These are phyloP conservation scores for Meripilus lineatus DNA, from an alignment of 1,284 basidiomycete species.

Conservation along the genomic window DNA sequence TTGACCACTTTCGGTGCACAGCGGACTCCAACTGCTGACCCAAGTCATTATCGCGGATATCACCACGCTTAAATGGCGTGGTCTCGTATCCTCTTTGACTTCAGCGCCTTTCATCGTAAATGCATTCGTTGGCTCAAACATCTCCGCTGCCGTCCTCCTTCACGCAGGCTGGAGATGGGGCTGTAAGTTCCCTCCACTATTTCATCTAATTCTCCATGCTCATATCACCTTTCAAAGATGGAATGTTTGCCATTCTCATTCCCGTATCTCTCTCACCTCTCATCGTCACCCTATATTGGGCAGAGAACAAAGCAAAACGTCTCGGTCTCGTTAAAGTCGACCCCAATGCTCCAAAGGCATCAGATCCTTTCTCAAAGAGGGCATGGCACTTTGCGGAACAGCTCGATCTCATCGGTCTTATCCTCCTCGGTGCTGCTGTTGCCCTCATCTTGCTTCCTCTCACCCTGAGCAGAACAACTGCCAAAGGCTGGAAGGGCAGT, in stretches of 20 bases:
- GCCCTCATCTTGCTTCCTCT: slow-evolving; percentile 57
- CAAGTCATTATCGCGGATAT: slow-evolving; percentile 78
- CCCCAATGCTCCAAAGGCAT: slow-evolving; percentile 1
- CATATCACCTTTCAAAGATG: slow-evolving; percentile 37
- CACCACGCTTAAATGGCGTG: slow-evolving; percentile 76
- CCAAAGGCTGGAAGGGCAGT: slow-evolving; percentile 33
- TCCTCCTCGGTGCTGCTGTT: slow-evolving; percentile 49
- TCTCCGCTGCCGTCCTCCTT: slow-evolving; percentile 53
- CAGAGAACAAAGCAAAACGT: slow-evolving; percentile 57
- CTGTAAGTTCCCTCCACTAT: slow-evolving; percentile 32
- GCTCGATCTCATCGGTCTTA: slow-evolving; percentile 58
- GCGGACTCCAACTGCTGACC: slow-evolving; percentile 68
- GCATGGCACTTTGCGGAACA: slow-evolving; percentile 34
- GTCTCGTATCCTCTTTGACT: slow-evolving; percentile 60
- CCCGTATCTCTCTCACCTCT: slow-evolving; percentile 51
- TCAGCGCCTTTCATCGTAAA: slow-evolving; percentile 68
- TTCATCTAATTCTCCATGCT: neutral
- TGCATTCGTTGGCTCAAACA: slow-evolving; percentile 68
- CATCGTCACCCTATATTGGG: slow-evolving; percentile 68
- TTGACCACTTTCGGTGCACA: slow-evolving; percentile 13
- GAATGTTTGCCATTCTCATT: slow-evolving; percentile 64
- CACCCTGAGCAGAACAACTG: slow-evolving; percentile 39
- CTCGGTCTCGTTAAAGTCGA: slow-evolving; percentile 35
- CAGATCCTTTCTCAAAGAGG: slow-evolving; percentile 14
- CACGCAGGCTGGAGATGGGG: slow-evolving; percentile 72